Base-by-base conservation (phyloP, 225 moss, liverwort and hornwort species). In the Neckera pumila region DNA sequence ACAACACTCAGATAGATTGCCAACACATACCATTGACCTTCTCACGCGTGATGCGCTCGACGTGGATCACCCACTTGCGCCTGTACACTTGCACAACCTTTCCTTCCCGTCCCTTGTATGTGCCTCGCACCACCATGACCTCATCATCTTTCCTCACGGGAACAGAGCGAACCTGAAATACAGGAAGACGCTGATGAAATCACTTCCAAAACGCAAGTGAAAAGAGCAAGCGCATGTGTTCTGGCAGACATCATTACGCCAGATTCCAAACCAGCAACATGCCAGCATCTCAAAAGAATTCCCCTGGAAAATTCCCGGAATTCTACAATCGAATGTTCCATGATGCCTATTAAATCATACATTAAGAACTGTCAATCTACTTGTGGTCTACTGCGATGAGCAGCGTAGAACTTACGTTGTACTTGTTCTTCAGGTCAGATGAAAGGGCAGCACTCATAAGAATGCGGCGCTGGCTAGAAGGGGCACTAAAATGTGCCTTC, bases 141-240 rank as follows among this genome's bases (percentile, higher is more conserved):
- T 96, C 96, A 43, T 96, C 96, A 89, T 96, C 96, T 90, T 96
- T 96, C 91, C 96, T 93, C 18, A 96, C 92, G 22, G 96, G 96
- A 81, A 94, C 95, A 64, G 96, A 94, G 63, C 96, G 92, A 65
- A 88, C 93, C 93, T 92, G 92, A 57, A 88, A 80, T 43, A 63
- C 4, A 75, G 12, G 9, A 30, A 49, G 10, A 56, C n/a, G 23
- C 57, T 57, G 38, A 38, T 75, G 18, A 90, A 38, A 57, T 82
- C 33, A 64, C 51, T 83, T 86, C 58, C 79, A 58, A 67, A 82
- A 72, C 20, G 51, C 30, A 79, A 85, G 26, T 76, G 64, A 85
- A 26, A 85, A 81, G 62, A 43, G 47, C 60, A 86, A 71, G n/a
- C 27, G 60, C 17, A 43, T 10, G 49, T 15, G n/a, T 34, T 65